These are phyloP conservation scores for Boletus rufocinnamomeus DNA, from an alignment of 768 basidiomycete genomes.

Conservation along the genomic window DNA sequence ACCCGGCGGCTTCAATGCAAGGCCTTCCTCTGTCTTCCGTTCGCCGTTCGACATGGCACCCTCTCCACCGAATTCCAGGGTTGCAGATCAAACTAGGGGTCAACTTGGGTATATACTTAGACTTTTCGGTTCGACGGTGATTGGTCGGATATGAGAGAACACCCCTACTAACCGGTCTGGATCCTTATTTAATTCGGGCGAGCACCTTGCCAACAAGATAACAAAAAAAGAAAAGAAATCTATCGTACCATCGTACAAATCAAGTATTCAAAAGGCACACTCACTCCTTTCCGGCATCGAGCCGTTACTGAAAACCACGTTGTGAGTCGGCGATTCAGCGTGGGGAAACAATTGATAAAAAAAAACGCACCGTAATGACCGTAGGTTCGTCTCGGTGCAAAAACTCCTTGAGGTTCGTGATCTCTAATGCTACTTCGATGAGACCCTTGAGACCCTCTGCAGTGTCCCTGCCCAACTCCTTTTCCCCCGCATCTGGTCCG, in stretches of 20 bases:
- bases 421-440: conserved; percentile 90
- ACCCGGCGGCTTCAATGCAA: no score
- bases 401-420: conserved; percentile 84
- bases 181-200: not conserved
- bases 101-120: not conserved
- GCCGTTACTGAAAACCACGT: conserved; percentile 17
- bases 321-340: conserved; percentile 7
- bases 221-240: conserved; percentile 1
- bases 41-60: not conserved
- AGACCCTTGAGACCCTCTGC: conserved; percentile 91
- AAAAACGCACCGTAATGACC: conserved; percentile 82
- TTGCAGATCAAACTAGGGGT: not conserved
- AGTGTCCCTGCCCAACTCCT: conserved; percentile 72
- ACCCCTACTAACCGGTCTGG: not conserved
- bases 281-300: not conserved
- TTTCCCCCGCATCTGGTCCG: conserved; percentile 63
- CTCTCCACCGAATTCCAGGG: not conserved
- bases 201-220: not conserved
- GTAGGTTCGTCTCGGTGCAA: conserved; percentile 89
- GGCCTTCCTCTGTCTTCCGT: not conserved
- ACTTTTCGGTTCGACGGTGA: not conserved
- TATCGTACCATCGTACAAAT: conserved; percentile 25
- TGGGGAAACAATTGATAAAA: not conserved
- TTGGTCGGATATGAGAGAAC: conserved; percentile 15
- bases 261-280: not conserved